Evolutionary conservation across 257 asterid species (phyloP).

Genomic region (Nicotiana undulata): DNA sequence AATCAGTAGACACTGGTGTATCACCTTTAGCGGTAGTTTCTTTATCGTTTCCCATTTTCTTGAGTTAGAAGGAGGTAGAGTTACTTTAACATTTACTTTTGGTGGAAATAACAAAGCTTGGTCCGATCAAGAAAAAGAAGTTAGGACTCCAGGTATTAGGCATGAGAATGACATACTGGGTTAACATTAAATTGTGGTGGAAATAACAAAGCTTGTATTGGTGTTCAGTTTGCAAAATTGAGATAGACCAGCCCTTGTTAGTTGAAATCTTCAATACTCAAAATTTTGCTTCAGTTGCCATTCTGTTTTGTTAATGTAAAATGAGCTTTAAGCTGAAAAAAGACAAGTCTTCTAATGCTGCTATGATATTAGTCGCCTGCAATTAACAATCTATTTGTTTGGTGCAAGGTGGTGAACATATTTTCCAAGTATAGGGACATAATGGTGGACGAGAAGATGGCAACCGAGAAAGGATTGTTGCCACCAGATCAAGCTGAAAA

Average conservation of each 20-base stretch:
- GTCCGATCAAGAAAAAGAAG: neutral
- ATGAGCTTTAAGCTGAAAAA: neutral
- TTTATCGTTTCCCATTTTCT: neutral
- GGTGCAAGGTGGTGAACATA: constrained; percentile 37
- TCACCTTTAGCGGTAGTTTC: neutral
- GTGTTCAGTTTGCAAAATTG: neutral
- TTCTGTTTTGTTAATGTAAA: no score
- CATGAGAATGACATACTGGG: neutral
- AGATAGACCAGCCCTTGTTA: neutral
- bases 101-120: neutral
- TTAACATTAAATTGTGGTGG: neutral
- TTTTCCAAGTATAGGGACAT: constrained; percentile 48
- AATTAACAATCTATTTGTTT: neutral
- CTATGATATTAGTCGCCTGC: neutral
- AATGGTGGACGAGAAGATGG: constrained; percentile 46
- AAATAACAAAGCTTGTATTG: neutral
- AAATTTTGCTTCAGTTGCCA: no score
- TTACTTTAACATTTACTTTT: neutral
- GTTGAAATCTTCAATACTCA: neutral
- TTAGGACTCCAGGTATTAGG: neutral
- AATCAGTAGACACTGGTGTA: neutral
- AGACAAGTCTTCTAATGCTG: neutral
- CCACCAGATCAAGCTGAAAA: constrained; percentile 36
- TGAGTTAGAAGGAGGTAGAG: neutral
- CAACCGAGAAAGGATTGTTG: constrained; percentile 30